phyloP scores from a whole-genome alignment of 495 filamentous ascomycete genomes.

The Annulohypoxylon moriforme region DNA sequence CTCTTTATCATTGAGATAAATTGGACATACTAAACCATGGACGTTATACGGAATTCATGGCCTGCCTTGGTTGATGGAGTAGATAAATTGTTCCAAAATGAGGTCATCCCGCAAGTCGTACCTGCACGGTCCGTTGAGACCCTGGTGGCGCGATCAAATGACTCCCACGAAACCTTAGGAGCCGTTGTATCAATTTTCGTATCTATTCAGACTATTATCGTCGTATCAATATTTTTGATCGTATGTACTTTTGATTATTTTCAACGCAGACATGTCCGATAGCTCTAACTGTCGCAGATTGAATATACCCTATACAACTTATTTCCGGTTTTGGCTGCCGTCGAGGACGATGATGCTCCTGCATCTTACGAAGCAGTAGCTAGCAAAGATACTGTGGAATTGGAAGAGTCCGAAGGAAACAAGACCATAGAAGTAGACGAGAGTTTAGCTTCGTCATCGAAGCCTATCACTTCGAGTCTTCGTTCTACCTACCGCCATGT shows the following conservation, averaged over 20 bases:
- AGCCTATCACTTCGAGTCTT: conserved; percentile 53
- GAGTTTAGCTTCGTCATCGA: conserved; percentile 3
- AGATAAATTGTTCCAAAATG: background rate
- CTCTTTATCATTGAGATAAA: background rate
- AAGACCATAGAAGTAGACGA: conserved; percentile 16
- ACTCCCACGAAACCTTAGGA: background rate
- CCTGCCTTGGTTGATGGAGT: background rate
- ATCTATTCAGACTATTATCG: conserved; percentile 42
- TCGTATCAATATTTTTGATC: conserved; percentile 40
- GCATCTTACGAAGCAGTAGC: conserved; percentile 50
- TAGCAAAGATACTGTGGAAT: conserved; percentile 18
- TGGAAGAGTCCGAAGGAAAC: background rate
- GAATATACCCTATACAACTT: conserved; percentile 51
- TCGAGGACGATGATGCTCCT: conserved; percentile 57
- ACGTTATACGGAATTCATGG: conserved; percentile 5
- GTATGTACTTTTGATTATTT: conserved; percentile 42
- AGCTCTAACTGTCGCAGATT: conserved; percentile 37
- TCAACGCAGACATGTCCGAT: background rate
- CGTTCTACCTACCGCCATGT: conserved; percentile 50
- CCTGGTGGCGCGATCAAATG: conserved; percentile 12
- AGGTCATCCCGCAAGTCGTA: background rate
- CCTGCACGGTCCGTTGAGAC: conserved; percentile 15
- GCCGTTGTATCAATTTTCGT: background rate
- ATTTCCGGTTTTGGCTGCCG: conserved; percentile 52
- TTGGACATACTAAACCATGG: conserved; percentile 9